Percentiles rank a stretch among this genome's conserved stretches.
Evolutionary conservation across 163 green algal species (phyloP).

Genomic region (Chloromonas sp.): DNA sequence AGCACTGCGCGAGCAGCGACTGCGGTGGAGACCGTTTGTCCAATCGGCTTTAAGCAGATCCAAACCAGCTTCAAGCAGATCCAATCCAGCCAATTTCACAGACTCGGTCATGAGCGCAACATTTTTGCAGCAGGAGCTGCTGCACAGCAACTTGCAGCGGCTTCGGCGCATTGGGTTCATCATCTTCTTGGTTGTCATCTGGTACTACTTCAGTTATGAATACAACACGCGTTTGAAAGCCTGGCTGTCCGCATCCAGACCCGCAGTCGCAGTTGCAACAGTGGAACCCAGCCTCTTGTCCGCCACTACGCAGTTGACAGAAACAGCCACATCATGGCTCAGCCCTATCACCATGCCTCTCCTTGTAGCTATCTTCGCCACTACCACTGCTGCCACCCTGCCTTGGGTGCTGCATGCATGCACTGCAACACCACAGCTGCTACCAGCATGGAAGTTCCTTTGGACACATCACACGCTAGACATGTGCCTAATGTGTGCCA

Average conservation of each 20-base stretch:
- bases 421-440: constrained; percentile 8
- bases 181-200: constrained; percentile 9
- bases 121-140: no score
- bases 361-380: constrained; percentile 13
- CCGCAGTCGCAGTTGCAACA: not conserved
- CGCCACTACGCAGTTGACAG: not conserved
- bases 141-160: no score
- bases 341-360: constrained; percentile 9
- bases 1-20: no score
- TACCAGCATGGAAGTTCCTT: not conserved
- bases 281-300: not conserved
- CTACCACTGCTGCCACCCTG: constrained; percentile 8
- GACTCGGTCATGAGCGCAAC: no score
- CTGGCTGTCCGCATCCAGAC: constrained; percentile 1
- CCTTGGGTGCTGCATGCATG: constrained; percentile 7
- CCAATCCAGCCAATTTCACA: no score
- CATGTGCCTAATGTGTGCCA: constrained; percentile 11
- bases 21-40: no score
- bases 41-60: no score
- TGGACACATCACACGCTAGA: constrained; percentile 1
- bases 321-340: not conserved
- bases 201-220: constrained; percentile 25
- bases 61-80: no score
- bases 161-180: not conserved
- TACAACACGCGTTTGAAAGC: constrained; percentile 15